A percentile compares a stretch with the other conserved stretches of the same genome.
phyloP scores from a whole-genome alignment of 2,329 filamentous ascomycete species.

The Alternaria tenuissima region DNA sequence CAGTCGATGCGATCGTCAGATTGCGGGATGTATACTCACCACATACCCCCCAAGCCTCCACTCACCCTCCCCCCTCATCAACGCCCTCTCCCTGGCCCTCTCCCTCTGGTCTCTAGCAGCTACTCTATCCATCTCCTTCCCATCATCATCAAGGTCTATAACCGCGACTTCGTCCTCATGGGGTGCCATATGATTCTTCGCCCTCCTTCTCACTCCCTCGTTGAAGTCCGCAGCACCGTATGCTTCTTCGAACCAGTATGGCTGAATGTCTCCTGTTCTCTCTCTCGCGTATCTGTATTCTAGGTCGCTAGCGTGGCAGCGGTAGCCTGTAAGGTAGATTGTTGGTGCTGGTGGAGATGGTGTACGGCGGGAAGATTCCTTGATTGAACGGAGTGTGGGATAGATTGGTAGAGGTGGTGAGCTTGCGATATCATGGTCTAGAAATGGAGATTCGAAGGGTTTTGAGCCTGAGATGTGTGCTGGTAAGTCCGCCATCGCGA shows the following conservation, averaged over 20 bases:
- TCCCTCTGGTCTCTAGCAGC: neutral
- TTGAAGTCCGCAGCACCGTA: neutral
- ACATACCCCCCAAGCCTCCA: neutral
- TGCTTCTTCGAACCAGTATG: conserved; percentile 10
- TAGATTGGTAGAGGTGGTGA: too few relatives aligned
- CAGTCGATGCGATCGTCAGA: neutral
- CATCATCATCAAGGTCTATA: neutral
- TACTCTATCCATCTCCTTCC: neutral
- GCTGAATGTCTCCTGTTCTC: neutral
- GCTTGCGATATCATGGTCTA: fast-evolving
- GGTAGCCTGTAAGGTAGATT: conserved; percentile 7
- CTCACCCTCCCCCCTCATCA: neutral
- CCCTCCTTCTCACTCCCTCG: neutral
- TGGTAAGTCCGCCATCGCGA: neutral
- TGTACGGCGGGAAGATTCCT: fast-evolving
- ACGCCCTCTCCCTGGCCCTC: neutral
- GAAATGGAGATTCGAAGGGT: neutral
- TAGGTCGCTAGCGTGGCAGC: neutral
- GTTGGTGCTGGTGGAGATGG: neutral
- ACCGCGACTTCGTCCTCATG: neutral
- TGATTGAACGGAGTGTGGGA: neutral
- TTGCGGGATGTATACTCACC: neutral
- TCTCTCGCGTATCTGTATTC: neutral
- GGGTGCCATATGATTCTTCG: neutral
- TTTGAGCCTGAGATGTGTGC: neutral